Conservation (phyloP, 2,329 filamentous ascomycete species). For the Microsporum audouinii region DNA sequence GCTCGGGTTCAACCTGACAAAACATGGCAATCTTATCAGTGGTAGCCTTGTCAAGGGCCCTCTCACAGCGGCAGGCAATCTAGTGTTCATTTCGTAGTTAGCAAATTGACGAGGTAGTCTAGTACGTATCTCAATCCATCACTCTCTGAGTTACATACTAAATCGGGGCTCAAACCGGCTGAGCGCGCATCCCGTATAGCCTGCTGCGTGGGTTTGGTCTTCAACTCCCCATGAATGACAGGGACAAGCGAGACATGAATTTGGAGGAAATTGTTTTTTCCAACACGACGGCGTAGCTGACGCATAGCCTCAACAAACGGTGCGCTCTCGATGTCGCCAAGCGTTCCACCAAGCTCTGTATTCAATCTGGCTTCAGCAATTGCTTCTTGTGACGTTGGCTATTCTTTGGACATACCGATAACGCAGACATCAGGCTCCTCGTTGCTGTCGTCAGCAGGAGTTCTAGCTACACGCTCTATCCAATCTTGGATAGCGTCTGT, state of each 20-base stretch:
- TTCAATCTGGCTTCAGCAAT: neutral
- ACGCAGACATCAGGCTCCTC: conserved; percentile 87
- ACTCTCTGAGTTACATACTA: conserved; percentile 39
- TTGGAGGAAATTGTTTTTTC: conserved; percentile 68
- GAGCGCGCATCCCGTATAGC: conserved; percentile 76
- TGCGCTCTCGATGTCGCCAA: conserved; percentile 69
- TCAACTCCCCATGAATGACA: conserved; percentile 62
- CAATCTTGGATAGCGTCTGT: conserved; percentile 73
- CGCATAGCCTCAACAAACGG: conserved; percentile 78
- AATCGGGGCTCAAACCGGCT: conserved; percentile 59
- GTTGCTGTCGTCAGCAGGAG: conserved; percentile 75
- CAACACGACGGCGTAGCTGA: conserved; percentile 60
- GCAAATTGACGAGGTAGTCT: conserved; percentile 7
- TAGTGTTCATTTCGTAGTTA: conserved; percentile 22
- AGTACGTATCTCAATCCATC: neutral
- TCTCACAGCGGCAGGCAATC: conserved; percentile 88
- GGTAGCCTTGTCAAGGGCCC: conserved; percentile 58
- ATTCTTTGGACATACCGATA: conserved; percentile 39
- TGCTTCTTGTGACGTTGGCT: conserved; percentile 23
- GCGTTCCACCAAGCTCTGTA: conserved; percentile 37
- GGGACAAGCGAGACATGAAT: conserved; percentile 86
- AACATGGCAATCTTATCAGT: conserved; percentile 79
- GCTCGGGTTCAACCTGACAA: conserved; percentile 74
- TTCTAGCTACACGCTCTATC: conserved; percentile 74
- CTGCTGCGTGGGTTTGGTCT: conserved; percentile 94